A percentile compares a stretch with the other conserved stretches of the same genome.
These are phyloP conservation scores for Allomyces javanicus DNA, from an alignment of 192 early-diverging fungal species.

Conservation along the genomic window DNA sequence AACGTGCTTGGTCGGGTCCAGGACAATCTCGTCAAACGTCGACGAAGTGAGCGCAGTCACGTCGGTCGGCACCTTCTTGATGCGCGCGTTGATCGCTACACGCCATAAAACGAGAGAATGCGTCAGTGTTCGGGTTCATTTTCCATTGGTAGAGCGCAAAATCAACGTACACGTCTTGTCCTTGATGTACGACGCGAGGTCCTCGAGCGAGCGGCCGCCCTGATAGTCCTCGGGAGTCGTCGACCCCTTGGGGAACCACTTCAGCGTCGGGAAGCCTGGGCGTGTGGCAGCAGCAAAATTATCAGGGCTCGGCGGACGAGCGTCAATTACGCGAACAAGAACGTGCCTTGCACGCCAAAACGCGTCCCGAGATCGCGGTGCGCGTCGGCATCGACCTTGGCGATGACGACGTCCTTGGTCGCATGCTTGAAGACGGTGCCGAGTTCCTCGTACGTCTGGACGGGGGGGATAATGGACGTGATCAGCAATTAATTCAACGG, in stretches of 20 bases:
- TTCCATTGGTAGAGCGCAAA: neutral
- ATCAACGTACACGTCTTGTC: conserved; percentile 50
- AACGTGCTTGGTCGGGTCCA: conserved; percentile 48
- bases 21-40: conserved; percentile 56
- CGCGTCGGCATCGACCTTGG: conserved; percentile 57
- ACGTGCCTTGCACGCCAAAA: conserved; percentile 42
- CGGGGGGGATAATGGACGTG: neutral
- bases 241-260: conserved; percentile 77
- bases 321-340: no score
- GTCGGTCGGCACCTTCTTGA: conserved; percentile 46
- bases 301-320: neutral
- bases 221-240: conserved; percentile 36
- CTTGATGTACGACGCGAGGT: conserved; percentile 49
- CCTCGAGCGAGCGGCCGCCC: conserved; percentile 63
- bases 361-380: conserved; percentile 60
- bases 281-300: no score
- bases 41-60: conserved; percentile 49
- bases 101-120: neutral
- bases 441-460: conserved; percentile 52
- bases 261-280: conserved; percentile 67
- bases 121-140: neutral
- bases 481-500: conserved; percentile 3
- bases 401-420: conserved; percentile 61
- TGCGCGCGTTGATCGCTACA: neutral
- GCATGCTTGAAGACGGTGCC: conserved; percentile 52